A percentile compares a stretch with the other conserved stretches of the same genome.
These are phyloP conservation scores for Protomyces lactucae-debilis DNA, from an alignment of 1,139 yeast species.

Conservation along the genomic window DNA sequence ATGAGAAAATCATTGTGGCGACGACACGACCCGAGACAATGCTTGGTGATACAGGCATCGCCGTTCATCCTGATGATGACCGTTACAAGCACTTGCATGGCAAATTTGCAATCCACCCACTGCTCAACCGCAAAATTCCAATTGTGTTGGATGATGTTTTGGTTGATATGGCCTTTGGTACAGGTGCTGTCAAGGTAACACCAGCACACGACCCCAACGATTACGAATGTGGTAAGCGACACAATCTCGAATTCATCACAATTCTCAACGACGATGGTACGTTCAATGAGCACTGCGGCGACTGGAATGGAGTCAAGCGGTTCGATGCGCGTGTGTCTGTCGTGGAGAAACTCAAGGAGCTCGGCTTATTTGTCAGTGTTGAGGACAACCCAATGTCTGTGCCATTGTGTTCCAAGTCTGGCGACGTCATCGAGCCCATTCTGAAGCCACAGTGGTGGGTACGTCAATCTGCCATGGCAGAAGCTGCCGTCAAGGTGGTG, in stretches of 20 bases:
- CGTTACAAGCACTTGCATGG: slow-evolving; percentile 95
- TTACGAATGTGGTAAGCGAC: slow-evolving; percentile 93
- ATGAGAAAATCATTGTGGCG: slow-evolving; percentile 84
- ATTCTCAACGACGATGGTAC: slow-evolving; percentile 89
- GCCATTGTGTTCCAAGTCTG: slow-evolving; percentile 91
- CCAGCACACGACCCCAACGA: slow-evolving; percentile 98
- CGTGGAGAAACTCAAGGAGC: slow-evolving; percentile 70
- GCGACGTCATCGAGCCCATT: slow-evolving; percentile 92
- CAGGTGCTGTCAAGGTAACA: slow-evolving; percentile 98
- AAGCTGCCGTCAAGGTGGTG: slow-evolving; percentile 68
- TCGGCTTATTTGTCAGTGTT: slow-evolving; percentile 74
- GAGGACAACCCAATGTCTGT: slow-evolving; percentile 92
- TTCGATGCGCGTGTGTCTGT: slow-evolving; percentile 88
- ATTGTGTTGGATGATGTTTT: slow-evolving; percentile 86
- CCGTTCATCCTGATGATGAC: slow-evolving; percentile 91
- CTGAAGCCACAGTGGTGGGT: slow-evolving; percentile 99
- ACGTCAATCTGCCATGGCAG: slow-evolving; percentile 81
- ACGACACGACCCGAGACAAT: slow-evolving; percentile 98
- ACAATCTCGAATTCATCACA: slow-evolving; percentile 78
- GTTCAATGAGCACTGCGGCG: slow-evolving; percentile 88
- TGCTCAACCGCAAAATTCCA: slow-evolving; percentile 78
- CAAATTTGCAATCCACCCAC: slow-evolving; percentile 84
- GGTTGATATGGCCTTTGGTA: slow-evolving; percentile 98
- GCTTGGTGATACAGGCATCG: slow-evolving; percentile 96
- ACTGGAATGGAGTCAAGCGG: slow-evolving; percentile 84